Evolutionary conservation across 306 rosid species (phyloP).

Genomic region (Cucumis hystrix): DNA sequence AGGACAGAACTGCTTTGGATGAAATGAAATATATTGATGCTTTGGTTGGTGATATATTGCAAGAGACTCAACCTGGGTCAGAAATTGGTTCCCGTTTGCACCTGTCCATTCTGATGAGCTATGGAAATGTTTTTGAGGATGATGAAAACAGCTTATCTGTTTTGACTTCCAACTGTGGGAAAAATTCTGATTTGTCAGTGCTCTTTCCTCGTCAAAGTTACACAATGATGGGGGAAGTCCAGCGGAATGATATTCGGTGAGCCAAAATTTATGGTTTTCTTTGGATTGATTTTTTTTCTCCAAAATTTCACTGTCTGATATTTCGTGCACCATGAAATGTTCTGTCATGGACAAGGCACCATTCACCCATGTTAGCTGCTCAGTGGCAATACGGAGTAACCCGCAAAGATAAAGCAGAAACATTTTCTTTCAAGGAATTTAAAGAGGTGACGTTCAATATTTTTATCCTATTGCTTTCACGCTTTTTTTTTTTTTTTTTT

Average conservation of each 20-base stretch:
- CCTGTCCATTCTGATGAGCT: slow-evolving; percentile 68
- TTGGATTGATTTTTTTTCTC: background rate
- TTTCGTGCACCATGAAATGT: background rate
- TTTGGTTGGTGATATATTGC: slow-evolving; percentile 53
- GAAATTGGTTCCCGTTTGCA: slow-evolving; percentile 62
- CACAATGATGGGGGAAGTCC: slow-evolving; percentile 63
- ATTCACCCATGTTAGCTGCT: slow-evolving; percentile 72
- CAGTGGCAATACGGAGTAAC: slow-evolving; percentile 88
- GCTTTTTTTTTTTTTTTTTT: background rate
- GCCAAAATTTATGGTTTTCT: background rate
- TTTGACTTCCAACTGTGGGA: slow-evolving; percentile 19
- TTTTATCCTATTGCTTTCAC: background rate
- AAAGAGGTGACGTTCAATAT: slow-evolving; percentile 38
- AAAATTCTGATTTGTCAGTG: slow-evolving; percentile 27
- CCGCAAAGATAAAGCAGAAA: slow-evolving; percentile 60
- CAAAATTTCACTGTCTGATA: slow-evolving; percentile 10
- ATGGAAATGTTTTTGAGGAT: slow-evolving; percentile 37
- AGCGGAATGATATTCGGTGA: slow-evolving; percentile 66
- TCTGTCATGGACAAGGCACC: slow-evolving; percentile 42
- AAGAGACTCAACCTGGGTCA: slow-evolving; percentile 39
- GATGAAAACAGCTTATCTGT: slow-evolving; percentile 38
- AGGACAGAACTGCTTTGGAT: slow-evolving; percentile 19
- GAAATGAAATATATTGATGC: slow-evolving; percentile 43
- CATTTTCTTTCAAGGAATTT: slow-evolving; percentile 61
- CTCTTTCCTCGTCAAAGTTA: slow-evolving; percentile 77